A percentile compares a stretch with the other conserved stretches of the same genome.
These are phyloP conservation scores for Misopates orontium DNA, from an alignment of 257 asterid species.

Conservation along the genomic window DNA sequence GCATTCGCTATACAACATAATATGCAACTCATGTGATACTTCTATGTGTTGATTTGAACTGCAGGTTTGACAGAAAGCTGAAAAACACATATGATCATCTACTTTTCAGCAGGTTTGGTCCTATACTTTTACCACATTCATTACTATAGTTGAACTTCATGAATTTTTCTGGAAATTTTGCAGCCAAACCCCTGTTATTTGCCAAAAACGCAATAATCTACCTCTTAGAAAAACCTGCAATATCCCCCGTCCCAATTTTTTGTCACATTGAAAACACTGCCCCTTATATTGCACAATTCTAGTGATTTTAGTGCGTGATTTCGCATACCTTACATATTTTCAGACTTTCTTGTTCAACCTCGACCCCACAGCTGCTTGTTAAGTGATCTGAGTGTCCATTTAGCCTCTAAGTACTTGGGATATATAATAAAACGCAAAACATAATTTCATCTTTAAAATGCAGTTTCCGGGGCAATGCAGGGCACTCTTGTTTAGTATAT, in stretches of 20 bases:
- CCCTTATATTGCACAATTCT: too few species aligned
- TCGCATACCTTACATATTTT: not conserved
- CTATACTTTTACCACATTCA: not conserved
- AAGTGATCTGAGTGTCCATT: too few species aligned
- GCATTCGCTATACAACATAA: not conserved
- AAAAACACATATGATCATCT: slow-evolving; percentile 87
- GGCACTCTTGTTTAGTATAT: not conserved
- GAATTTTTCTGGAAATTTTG: not conserved
- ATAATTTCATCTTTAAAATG: not conserved
- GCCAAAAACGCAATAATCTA: too few species aligned
- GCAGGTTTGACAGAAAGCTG: slow-evolving; percentile 97
- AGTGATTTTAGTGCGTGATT: too few species aligned
- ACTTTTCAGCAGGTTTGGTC: slow-evolving; percentile 85
- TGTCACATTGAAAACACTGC: too few species aligned
- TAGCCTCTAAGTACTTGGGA: not conserved
- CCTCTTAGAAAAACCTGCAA: too few species aligned
- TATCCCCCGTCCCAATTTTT: too few species aligned
- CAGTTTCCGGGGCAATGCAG: not conserved
- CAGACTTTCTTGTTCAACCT: not conserved
- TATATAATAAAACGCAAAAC: not conserved
- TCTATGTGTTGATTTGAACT: slow-evolving; percentile 25
- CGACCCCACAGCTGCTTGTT: not conserved
- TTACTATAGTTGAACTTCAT: not conserved
- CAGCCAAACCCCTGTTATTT: too few species aligned
- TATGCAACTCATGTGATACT: slow-evolving; percentile 4